Conservation (phyloP, 2,329 filamentous ascomycete genomes). For the Aspergillus vadensis region DNA sequence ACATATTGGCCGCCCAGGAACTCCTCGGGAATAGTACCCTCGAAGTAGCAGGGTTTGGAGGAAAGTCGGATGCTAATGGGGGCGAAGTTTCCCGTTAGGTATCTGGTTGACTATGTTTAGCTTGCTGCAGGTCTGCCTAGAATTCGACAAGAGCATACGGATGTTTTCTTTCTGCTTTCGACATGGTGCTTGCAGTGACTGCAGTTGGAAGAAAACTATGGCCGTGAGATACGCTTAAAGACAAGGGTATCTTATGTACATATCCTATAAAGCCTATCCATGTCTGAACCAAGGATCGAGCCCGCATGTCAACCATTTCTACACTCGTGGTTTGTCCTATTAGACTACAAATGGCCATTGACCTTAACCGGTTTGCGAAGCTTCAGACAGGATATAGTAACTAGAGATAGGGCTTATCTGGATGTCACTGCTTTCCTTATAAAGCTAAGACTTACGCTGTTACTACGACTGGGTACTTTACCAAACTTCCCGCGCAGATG, state of each 20-base stretch:
- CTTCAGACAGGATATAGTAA: too few relatives aligned
- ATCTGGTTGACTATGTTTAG: slow-evolving; percentile 41
- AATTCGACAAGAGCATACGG: background rate
- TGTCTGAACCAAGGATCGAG: background rate
- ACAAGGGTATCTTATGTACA: background rate
- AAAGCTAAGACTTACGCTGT: too few relatives aligned
- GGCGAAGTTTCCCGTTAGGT: slow-evolving; percentile 70
- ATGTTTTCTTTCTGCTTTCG: background rate
- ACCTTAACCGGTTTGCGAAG: too few relatives aligned
- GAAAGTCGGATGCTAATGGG: slow-evolving; percentile 56
- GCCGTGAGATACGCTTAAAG: background rate
- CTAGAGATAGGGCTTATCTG: too few relatives aligned
- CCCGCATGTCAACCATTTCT: too few relatives aligned
- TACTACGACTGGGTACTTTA: too few relatives aligned
- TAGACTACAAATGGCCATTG: too few relatives aligned
- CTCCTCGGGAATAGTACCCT: slow-evolving; percentile 64
- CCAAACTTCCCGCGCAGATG: too few relatives aligned
- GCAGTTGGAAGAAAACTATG: background rate
- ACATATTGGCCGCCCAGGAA: slow-evolving; percentile 70
- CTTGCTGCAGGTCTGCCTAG: too few relatives aligned
- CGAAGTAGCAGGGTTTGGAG: slow-evolving; percentile 59
- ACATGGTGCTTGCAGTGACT: background rate
- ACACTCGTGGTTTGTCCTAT: too few relatives aligned
- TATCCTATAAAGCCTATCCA: background rate
- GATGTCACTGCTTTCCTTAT: too few relatives aligned